Evolutionary conservation across 2,329 filamentous ascomycete genomes (phyloP).

Genomic region (Xylariales sp.): DNA sequence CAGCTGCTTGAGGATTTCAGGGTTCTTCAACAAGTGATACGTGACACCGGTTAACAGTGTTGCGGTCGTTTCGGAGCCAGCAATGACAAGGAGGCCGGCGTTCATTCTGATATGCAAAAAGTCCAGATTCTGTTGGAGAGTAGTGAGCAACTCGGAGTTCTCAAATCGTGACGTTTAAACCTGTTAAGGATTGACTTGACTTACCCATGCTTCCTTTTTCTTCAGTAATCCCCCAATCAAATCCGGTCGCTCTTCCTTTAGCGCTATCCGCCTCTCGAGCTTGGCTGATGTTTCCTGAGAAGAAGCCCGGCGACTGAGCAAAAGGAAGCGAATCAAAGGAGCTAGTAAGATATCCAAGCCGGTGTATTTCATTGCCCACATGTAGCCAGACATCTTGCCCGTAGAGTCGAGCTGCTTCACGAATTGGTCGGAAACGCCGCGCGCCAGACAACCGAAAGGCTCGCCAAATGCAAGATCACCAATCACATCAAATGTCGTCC

Average conservation of each 20-base stretch:
- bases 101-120: not conserved
- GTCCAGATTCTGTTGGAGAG: not conserved
- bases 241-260: not conserved
- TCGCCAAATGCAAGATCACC: slow-evolving; percentile 14
- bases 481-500: slow-evolving; percentile 17
- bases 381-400: not conserved
- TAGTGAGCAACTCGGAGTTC: not conserved
- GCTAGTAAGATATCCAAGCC: too few species aligned
- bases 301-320: too few species aligned
- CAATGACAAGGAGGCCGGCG: not conserved
- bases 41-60: not conserved
- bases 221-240: not conserved
- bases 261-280: not conserved
- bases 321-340: too few species aligned
- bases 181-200: not conserved
- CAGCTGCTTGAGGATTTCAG: not conserved
- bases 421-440: slow-evolving; percentile 11
- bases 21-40: not conserved
- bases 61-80: not conserved
- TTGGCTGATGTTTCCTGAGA: not conserved
- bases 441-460: slow-evolving; percentile 13
- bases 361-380: not conserved
- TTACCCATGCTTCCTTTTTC: not conserved
- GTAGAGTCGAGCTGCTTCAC: slow-evolving; percentile 10
- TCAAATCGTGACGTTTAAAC: too few species aligned